phyloP scores from a whole-genome alignment of 345 rosid genomes.

The Lepidium africanum region DNA sequence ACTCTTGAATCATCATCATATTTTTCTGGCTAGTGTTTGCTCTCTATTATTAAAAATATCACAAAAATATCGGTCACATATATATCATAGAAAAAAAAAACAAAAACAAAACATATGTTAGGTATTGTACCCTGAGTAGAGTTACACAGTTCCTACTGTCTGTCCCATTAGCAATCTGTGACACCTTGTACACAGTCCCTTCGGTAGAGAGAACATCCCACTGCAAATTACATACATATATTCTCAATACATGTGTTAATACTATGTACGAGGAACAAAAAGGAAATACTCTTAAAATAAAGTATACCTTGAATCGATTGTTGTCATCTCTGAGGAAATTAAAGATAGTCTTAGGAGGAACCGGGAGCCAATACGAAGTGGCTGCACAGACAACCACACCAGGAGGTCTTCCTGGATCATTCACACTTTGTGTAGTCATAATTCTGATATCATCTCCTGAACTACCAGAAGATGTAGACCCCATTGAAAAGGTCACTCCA shows the following conservation, averaged over 20 bases:
- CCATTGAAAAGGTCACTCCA: conserved; percentile 65
- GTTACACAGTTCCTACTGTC: conserved; percentile 79
- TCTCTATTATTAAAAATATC: conserved; percentile 24
- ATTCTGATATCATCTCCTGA: conserved; percentile 70
- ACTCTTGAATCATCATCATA: conserved; percentile 66
- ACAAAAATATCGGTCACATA: background rate
- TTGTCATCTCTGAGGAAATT: conserved; percentile 81
- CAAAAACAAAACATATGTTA: background rate
- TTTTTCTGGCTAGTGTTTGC: conserved; percentile 38
- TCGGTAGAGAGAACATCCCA: conserved; percentile 87
- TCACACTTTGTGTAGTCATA: conserved; percentile 66
- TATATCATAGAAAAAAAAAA: background rate
- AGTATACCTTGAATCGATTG: conserved; percentile 55
- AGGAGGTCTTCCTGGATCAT: conserved; percentile 83
- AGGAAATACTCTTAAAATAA: background rate
- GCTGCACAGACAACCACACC: conserved; percentile 82
- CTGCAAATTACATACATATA: conserved; percentile 29
- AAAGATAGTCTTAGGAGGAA: conserved; percentile 51
- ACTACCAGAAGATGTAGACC: conserved; percentile 57
- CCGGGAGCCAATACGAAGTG: conserved; percentile 93
- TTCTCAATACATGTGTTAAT: conserved; percentile 1
- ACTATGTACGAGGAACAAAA: background rate
- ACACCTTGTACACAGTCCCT: conserved; percentile 62
- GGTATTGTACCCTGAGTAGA: conserved; percentile 61
- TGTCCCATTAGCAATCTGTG: conserved; percentile 78